Evolutionary conservation across 2,329 filamentous ascomycete genomes (phyloP).

Genomic region (Aquanectria penicillioides): DNA sequence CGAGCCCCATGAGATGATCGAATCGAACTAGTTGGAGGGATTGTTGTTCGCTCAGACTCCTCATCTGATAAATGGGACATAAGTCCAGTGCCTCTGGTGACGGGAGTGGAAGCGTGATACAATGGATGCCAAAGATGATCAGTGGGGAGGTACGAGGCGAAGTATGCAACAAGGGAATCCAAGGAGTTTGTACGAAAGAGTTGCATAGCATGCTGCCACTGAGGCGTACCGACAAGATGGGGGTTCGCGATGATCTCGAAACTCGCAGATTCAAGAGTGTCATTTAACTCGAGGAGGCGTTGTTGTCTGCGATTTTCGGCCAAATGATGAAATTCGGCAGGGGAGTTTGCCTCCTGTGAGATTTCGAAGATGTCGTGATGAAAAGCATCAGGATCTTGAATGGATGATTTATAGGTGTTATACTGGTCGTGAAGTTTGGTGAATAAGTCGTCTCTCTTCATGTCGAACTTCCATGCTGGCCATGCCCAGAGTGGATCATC

Average conservation of each 20-base stretch:
- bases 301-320: constrained; percentile 63
- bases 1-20: neutral
- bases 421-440: constrained; percentile 68
- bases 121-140: constrained; percentile 48
- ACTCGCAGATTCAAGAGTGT: constrained; percentile 66
- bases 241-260: constrained; percentile 70
- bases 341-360: constrained; percentile 59
- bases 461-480: constrained; percentile 72
- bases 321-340: constrained; percentile 64
- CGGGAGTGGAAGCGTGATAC: constrained; percentile 10
- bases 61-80: constrained; percentile 9
- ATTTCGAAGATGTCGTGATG: constrained; percentile 71
- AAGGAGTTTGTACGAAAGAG: constrained; percentile 68
- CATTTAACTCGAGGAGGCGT: constrained; percentile 64
- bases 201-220: constrained; percentile 68
- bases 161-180: constrained; percentile 69
- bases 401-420: constrained; percentile 65
- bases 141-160: constrained; percentile 66
- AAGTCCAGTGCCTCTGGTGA: neutral
- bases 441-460: constrained; percentile 68
- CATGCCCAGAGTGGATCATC: constrained; percentile 64
- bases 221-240: constrained; percentile 65
- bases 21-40: constrained; percentile 5
- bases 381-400: constrained; percentile 69
- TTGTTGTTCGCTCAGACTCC: constrained; percentile 4